phyloP scores from a whole-genome alignment of 768 basidiomycete genomes.

The Pulveroboletus sp. region DNA sequence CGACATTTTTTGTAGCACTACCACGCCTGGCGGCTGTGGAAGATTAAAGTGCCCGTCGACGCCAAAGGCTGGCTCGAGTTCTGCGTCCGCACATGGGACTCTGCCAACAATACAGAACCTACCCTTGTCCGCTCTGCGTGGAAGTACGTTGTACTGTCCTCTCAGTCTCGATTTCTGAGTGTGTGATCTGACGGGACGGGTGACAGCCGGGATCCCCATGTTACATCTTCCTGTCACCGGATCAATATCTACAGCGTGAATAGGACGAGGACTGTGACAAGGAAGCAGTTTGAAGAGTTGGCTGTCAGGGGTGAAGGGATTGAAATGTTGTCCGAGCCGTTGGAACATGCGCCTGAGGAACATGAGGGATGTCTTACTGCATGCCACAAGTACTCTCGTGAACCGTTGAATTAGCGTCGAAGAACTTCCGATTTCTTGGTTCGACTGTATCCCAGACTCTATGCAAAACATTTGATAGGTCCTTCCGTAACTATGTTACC shows the following conservation, averaged over 20 bases:
- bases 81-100: conserved; percentile 55
- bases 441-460: background rate
- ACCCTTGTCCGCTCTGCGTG: conserved; percentile 53
- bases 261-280: conserved; percentile 39
- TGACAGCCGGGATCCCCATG: conserved; percentile 49
- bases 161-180: background rate
- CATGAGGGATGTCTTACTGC: conserved; percentile 5
- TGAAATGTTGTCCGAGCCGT: conserved; percentile 7
- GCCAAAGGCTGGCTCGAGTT: conserved; percentile 59
- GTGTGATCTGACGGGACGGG: background rate
- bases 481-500: too few relatives aligned
- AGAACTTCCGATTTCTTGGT: too few relatives aligned
- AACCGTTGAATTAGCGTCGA: conserved; percentile 1
- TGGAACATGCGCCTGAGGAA: conserved; percentile 10
- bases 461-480: background rate
- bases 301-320: conserved; percentile 35
- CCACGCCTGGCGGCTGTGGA: conserved; percentile 55
- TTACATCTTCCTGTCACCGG: conserved; percentile 51
- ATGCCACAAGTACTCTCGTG: conserved; percentile 5
- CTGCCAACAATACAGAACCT: conserved; percentile 56
- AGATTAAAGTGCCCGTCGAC: conserved; percentile 47
- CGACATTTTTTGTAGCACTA: conserved; percentile 40
- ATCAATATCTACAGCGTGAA: conserved; percentile 57
- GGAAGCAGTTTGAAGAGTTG: conserved; percentile 40
- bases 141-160: conserved; percentile 38